phyloP scores from a whole-genome alignment of 768 basidiomycete species.

The Tephrocybe sp. region DNA sequence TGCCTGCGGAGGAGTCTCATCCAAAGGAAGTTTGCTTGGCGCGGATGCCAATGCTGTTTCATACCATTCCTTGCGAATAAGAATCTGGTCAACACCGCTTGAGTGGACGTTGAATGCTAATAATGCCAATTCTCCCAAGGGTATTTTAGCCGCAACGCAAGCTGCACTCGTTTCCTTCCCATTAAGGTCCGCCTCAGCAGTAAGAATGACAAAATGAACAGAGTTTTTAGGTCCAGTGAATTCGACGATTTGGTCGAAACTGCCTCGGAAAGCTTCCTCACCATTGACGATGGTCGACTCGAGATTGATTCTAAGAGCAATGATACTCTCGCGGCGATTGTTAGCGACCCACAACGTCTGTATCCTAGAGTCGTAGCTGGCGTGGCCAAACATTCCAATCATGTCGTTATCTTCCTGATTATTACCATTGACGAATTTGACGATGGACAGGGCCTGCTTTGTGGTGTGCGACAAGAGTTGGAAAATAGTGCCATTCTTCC shows the following conservation, averaged over 20 bases:
- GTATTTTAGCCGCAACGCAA: constrained; percentile 77
- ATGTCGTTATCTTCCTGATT: constrained; percentile 73
- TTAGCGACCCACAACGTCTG: constrained; percentile 89
- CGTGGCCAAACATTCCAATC: constrained; percentile 92
- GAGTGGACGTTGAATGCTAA: constrained; percentile 90
- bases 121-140: constrained; percentile 72
- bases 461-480: constrained; percentile 77
- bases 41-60: constrained; percentile 60
- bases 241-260: constrained; percentile 81
- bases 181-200: constrained; percentile 77
- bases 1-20: constrained; percentile 28
- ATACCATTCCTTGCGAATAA: constrained; percentile 85
- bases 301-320: constrained; percentile 73
- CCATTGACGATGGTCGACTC: constrained; percentile 57
- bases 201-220: constrained; percentile 86
- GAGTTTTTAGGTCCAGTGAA: constrained; percentile 82
- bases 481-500: constrained; percentile 82
- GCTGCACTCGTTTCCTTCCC: constrained; percentile 84
- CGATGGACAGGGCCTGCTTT: constrained; percentile 70
- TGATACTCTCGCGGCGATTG: constrained; percentile 78
- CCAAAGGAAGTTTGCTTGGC: constrained; percentile 60
- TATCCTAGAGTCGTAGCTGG: constrained; percentile 80
- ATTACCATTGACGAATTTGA: constrained; percentile 69
- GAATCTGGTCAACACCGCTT: constrained; percentile 84
- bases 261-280: constrained; percentile 61